A percentile compares a stretch with the other conserved stretches of the same genome.
These are phyloP conservation scores for Lepidium didymum DNA, from an alignment of 345 rosid genomes.

Conservation along the genomic window DNA sequence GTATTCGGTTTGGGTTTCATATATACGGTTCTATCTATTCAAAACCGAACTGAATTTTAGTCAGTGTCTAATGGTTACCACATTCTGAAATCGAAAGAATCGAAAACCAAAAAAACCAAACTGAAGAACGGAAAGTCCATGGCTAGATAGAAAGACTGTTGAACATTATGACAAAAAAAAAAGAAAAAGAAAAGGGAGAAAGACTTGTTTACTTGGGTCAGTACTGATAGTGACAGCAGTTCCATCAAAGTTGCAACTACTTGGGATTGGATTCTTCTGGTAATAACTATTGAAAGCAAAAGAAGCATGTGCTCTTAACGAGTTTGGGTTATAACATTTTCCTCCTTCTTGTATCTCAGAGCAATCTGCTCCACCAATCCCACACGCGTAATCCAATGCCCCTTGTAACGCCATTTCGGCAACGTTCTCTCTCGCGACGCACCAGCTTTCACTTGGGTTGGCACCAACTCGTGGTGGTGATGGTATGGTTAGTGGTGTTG, in stretches of 20 bases:
- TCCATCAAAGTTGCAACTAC: constrained; percentile 89
- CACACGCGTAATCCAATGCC: constrained; percentile 90
- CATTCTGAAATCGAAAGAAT: no score
- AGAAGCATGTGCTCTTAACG: constrained; percentile 65
- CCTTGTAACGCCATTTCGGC: constrained; percentile 56
- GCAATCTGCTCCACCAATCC: constrained; percentile 74
- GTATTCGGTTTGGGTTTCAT: no score
- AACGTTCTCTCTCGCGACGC: constrained; percentile 66
- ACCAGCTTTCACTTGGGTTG: constrained; percentile 44
- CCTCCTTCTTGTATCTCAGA: constrained; percentile 58
- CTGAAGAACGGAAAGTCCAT: no score
- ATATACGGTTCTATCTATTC: no score
- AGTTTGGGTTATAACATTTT: constrained; percentile 63
- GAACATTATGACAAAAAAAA: no score
- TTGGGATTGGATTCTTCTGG: constrained; percentile 80
- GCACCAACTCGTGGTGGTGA: constrained; percentile 9
- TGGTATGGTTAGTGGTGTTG: constrained; percentile 25
- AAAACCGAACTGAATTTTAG: no score
- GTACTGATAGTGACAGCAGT: constrained; percentile 67
- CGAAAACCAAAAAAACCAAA: no score
- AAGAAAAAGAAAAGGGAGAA: not conserved
- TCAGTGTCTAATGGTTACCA: no score
- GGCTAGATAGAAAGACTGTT: no score
- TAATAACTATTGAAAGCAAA: constrained; percentile 79
- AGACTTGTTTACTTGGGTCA: constrained; percentile 85